A percentile compares a stretch with the other conserved stretches of the same genome.
phyloP scores from a whole-genome alignment of 441 rosid genomes.

The Monsonia emarginata region DNA sequence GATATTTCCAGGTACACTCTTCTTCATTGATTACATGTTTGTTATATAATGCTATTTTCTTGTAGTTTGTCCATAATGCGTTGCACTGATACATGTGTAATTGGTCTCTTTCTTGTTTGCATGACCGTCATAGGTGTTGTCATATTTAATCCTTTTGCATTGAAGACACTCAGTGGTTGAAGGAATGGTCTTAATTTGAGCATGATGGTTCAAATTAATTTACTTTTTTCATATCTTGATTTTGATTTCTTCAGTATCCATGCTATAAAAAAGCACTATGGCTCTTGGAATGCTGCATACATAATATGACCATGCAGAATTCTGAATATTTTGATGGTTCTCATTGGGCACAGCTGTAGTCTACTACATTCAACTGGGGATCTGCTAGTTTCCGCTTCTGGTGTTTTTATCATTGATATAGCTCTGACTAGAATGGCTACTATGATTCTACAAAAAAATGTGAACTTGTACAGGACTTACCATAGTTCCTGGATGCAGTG shows the following conservation, averaged over 20 bases:
- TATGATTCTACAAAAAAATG: too few relatives aligned
- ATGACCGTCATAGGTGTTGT: neutral
- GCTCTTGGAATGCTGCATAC: neutral
- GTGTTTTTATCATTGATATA: too few relatives aligned
- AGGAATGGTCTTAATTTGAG: neutral
- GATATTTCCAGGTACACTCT: slow-evolving; percentile 77
- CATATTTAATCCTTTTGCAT: neutral
- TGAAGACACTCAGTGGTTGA: neutral
- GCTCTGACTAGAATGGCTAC: too few relatives aligned
- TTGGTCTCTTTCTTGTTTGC: neutral
- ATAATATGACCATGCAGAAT: neutral
- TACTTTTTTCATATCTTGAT: neutral
- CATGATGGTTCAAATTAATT: neutral
- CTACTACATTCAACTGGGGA: too few relatives aligned
- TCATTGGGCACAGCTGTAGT: neutral
- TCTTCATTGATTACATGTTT: slow-evolving; percentile 1
- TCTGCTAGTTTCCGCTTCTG: too few relatives aligned
- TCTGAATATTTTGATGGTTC: neutral
- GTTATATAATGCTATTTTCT: neutral
- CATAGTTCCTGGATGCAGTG: too few relatives aligned
- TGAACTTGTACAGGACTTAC: too few relatives aligned
- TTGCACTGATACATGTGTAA: neutral
- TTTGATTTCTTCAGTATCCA: neutral
- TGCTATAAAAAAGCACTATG: neutral
- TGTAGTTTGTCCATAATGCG: neutral